A percentile compares a stretch with the other conserved stretches of the same genome.
phyloP scores from a whole-genome alignment of 164 flowering plant species.

The Buxus sempervirens region DNA sequence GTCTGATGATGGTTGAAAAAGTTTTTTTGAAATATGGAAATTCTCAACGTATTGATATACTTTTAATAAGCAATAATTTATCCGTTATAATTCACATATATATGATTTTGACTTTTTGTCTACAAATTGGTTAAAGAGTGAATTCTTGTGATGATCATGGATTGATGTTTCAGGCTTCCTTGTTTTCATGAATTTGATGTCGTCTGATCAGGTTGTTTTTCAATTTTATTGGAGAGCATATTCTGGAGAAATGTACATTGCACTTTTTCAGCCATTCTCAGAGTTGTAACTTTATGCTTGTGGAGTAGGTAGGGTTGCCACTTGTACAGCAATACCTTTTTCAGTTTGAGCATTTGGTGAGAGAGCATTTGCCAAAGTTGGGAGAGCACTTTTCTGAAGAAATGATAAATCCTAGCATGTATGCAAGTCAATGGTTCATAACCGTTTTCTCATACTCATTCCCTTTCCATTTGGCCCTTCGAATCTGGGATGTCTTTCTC shows the following conservation, averaged over 20 bases:
- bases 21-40: no score
- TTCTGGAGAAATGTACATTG: background rate
- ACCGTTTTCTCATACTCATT: slow-evolving; percentile 99
- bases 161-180: background rate
- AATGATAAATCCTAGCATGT: slow-evolving; percentile 97
- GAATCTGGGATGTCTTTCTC: slow-evolving; percentile 98
- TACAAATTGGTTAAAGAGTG: background rate
- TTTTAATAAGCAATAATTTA: no score
- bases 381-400: slow-evolving; percentile 87
- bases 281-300: slow-evolving; percentile 10
- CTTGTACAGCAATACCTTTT: slow-evolving; percentile 93
- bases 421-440: slow-evolving; percentile 99
- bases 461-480: slow-evolving; percentile 93
- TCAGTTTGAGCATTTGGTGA: slow-evolving; percentile 83
- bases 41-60: background rate
- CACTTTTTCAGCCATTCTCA: slow-evolving; percentile 6
- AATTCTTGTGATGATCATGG: background rate
- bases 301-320: slow-evolving; percentile 80
- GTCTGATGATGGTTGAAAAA: background rate
- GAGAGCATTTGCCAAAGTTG: slow-evolving; percentile 76
- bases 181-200: background rate
- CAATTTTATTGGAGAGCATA: background rate
- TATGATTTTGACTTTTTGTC: background rate
- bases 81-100: background rate
- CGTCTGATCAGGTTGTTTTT: background rate